A percentile compares a stretch with the other conserved stretches of the same genome.
Conservation (phyloP, 768 basidiomycete species). For the Auricularia heimuer region DNA sequence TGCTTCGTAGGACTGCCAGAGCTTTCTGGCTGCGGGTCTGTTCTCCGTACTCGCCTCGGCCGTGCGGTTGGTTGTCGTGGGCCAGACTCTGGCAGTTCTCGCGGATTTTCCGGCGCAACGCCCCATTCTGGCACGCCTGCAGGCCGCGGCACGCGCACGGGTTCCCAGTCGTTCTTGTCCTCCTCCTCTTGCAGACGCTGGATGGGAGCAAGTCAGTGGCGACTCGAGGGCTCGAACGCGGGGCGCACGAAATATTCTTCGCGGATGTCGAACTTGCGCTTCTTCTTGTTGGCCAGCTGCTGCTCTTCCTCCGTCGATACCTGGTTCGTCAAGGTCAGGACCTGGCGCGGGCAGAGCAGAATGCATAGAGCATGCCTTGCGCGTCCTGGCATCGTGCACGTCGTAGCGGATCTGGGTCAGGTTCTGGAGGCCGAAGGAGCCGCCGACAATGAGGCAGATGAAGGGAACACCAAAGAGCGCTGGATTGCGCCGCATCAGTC, state of each 20-base stretch:
- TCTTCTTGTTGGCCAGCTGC: conserved; percentile 53
- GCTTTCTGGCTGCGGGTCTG: background rate
- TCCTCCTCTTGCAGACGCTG: conserved; percentile 57
- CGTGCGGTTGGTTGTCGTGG: background rate
- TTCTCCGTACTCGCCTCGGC: background rate
- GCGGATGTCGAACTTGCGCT: conserved; percentile 82
- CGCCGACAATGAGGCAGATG: conserved; percentile 70
- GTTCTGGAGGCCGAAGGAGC: conserved; percentile 71
- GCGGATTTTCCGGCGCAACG: conserved; percentile 42
- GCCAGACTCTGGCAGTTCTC: background rate
- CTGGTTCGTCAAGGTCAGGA: conserved; percentile 23
- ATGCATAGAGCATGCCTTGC: conserved; percentile 8
- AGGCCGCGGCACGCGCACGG: conserved; percentile 72
- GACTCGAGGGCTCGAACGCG: background rate
- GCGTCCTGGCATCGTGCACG: conserved; percentile 61
- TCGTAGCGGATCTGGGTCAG: conserved; percentile 92
- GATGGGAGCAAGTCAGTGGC: background rate
- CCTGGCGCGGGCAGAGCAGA: background rate
- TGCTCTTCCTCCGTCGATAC: conserved; percentile 65
- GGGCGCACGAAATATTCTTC: conserved; percentile 94
- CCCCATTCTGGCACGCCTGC: conserved; percentile 93
- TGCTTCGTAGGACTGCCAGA: background rate
- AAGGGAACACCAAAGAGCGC: conserved; percentile 81
- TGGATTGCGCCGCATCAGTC: conserved; percentile 36
- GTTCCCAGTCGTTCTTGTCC: conserved; percentile 72